Conservation (phyloP, 1,284 basidiomycete species). For the Blastosporella zonata region DNA sequence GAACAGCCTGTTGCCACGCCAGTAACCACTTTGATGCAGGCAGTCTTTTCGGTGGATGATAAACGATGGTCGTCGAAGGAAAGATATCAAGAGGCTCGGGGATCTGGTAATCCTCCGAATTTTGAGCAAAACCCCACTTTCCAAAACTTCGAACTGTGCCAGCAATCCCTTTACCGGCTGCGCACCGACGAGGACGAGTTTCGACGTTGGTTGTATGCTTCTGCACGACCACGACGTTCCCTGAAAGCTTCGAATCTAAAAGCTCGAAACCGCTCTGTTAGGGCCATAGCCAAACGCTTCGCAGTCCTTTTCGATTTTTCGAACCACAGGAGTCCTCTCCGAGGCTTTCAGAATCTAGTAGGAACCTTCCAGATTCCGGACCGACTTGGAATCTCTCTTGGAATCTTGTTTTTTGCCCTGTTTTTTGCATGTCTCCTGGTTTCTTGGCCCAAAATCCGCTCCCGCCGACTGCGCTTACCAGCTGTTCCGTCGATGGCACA, state of each 20-base stretch:
- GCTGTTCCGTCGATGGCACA: too few relatives aligned
- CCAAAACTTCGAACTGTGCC: neutral
- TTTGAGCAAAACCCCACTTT: too few relatives aligned
- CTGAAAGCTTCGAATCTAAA: neutral
- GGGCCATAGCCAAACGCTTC: neutral
- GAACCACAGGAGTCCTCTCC: neutral
- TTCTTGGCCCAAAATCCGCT: neutral
- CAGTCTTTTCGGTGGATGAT: too few relatives aligned
- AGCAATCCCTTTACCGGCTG: neutral
- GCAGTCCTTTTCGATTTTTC: neutral
- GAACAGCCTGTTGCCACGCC: too few relatives aligned
- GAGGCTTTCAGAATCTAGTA: neutral
- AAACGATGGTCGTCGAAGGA: neutral
- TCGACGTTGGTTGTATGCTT: conserved; percentile 3
- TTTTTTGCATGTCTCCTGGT: neutral
- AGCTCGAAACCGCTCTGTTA: neutral
- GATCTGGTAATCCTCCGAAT: too few relatives aligned
- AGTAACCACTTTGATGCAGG: too few relatives aligned
- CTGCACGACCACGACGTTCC: neutral
- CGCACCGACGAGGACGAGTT: conserved; percentile 12
- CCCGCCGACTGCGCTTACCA: neutral
- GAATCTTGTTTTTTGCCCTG: neutral
- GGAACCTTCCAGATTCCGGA: neutral
- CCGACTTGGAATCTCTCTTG: neutral
- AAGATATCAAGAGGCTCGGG: neutral